phyloP scores from a whole-genome alignment of 1,139 yeast genomes.

The Geotrichum citri-aurantii region DNA sequence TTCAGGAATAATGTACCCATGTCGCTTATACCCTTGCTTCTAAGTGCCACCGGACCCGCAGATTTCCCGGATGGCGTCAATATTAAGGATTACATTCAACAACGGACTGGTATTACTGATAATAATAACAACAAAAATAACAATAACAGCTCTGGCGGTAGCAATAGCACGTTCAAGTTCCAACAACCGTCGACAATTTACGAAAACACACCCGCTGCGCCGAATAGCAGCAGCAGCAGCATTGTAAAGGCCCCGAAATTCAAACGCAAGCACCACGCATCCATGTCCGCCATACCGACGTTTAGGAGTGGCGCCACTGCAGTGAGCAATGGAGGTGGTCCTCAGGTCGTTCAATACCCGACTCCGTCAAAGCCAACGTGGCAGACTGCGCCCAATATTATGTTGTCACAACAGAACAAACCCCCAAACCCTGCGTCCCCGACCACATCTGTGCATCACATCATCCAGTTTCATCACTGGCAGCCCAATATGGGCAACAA shows the following conservation, averaged over 20 bases:
- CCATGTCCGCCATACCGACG: constrained; percentile 13
- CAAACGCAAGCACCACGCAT: constrained; percentile 17
- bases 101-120: background rate
- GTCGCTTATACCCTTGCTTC: constrained; percentile 58
- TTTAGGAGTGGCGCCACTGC: constrained; percentile 9
- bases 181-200: background rate
- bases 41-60: constrained; percentile 28
- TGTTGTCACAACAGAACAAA: background rate
- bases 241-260: constrained; percentile 15
- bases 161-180: constrained; percentile 6
- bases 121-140: background rate
- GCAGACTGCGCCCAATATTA: constrained; percentile 8
- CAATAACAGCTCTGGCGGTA: constrained; percentile 10
- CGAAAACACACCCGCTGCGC: background rate
- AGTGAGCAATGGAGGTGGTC: background rate
- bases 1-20: constrained; percentile 61
- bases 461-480: constrained; percentile 21
- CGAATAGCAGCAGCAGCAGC: background rate
- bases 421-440: constrained; percentile 19
- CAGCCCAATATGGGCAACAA: constrained; percentile 11
- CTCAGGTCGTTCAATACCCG: constrained; percentile 15
- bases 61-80: constrained; percentile 1
- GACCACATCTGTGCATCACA: constrained; percentile 20
- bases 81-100: constrained; percentile 9
- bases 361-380: constrained; percentile 14